Evolutionary conservation across 2,329 filamentous ascomycete genomes (phyloP), one percentile per base, ranked within the genome.

Genomic region (Exophiala calicioides): DNA sequence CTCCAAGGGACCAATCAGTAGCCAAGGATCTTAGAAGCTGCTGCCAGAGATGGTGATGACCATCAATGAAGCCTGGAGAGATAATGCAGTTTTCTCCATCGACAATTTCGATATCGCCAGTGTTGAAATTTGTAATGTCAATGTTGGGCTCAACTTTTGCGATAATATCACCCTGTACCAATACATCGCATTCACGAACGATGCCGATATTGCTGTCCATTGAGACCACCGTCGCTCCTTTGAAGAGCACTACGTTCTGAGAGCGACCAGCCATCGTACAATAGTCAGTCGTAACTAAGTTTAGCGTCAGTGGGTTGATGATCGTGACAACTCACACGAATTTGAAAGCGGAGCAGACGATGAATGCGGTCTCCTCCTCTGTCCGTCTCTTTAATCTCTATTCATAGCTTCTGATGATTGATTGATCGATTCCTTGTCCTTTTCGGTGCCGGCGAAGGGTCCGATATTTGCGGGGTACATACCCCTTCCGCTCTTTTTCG

Each of bases 41-140:
- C 56, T 75, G 70, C 72, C 72, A 76, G 8, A 72, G 55, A 58
- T 76, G 73, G 32, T 69, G 58, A 30, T 68, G 62, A 8, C 62
- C 65, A 36, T 66, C 61, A 24, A 68, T 59, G 43, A 64, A 67
- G 0, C 65, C 64, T 4, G 65, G 65, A 20, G 59, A 61, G 18
- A 65, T 46, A 8, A 63, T 58, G 41, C 60, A 65, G 13, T 58
- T 27, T 27, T 27, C 24, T 27, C 7, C 24, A 27, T 27, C 12
- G 24, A 27, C 12, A 12, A 27, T 27, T 12, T 27, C 24, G 7
- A 12, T 12, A 27, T 12, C 24, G 24, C 24, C n/a, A n/a, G n/a
- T n/a, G n/a, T n/a, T 27, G 24, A 7, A 27, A 7, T 27, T 12
- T 27, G 7, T 27, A 7, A 27, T 12, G 24, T 27, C 24, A 12